Base-by-base conservation (phyloP, 2,329 filamentous ascomycete genomes). In the Pseudopyricularia cyperi region DNA sequence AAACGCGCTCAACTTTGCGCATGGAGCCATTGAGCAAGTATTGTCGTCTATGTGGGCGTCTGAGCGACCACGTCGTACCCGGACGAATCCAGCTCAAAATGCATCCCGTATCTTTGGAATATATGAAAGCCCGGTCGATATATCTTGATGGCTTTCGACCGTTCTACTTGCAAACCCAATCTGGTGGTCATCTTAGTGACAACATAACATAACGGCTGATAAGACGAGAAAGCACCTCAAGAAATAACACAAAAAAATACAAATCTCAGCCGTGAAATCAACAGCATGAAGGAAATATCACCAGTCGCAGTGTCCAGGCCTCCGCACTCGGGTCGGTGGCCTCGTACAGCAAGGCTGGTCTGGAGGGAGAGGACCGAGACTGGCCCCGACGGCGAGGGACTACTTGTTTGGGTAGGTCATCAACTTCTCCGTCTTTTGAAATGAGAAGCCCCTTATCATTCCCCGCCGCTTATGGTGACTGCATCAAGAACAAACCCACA, bases 321-420 rank as follows among this genome's bases (percentile, higher is more conserved):
- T 7, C 50, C 50, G 11, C 50, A 51, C 39, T 46, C 50, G 11
- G 50, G 50, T 15, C 37, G 50, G 22, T 51, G 50, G 50, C 50
- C 50, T 26, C 50, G 50, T 8, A 51, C 50, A 2, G 50, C 50
- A 22, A 51, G 50, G 12, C 50, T 51, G 7, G 50, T 51, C 15
- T 51, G 50, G 50, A 46, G 50, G 30, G 50, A 46, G 26, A 51
- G 50, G 39, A 17, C 24, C 7, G 50, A 51, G 7, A 42, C 26
- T 11, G 30, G 32, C 32, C 35, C 44, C 5, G 22, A 51, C 3
- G 50, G 50, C 17, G 39, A 51, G 28, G 34, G 37, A 19, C 19
- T 46, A 11, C 17, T 51, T 3, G 50, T 51, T 19, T 51, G 50
- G 50, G 50, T 46, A 24, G 24, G 50, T 51, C 12, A 11, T 17